Base-by-base conservation (phyloP, 2,329 filamentous ascomycete species). In the Delphinella strobiligena region DNA sequence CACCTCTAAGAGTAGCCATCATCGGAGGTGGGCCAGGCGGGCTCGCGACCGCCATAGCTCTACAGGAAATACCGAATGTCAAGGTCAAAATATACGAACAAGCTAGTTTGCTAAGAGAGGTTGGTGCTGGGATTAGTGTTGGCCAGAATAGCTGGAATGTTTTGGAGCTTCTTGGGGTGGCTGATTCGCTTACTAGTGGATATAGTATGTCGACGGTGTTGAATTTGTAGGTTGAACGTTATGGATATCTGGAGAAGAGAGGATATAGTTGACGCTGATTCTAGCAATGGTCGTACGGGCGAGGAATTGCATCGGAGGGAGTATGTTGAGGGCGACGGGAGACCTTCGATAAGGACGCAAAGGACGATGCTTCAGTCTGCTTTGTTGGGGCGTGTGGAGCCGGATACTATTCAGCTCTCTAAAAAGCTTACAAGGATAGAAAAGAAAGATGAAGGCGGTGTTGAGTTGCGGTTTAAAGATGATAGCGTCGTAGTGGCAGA, bases 51-150 rank as follows among this genome's bases (percentile, higher is more conserved):
- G 67, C 65, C 3, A 68, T 71, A 36, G 64, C 63, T 2, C 50
- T 71, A 1, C 62, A 60, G 1, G 48, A 56, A 30, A 47, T 67
- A 2, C 58, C 62, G 0, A 60, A 64, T 29, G 51, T 70, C 7
- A 49, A 63, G 14, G 58, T 66, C 3, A 59, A 51, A 0, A 46
- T 70, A 1, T 71, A 67, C 37, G 67, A 71, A 42, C 60, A 68
- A 41, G 64, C 64, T 1, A 54, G 45, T 5, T 52, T 62, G 14
- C 49, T 70, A n/a, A 52, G 64, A 22, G 67, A 71, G 46, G 61
- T 67, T 4, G 67, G 67, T 1, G 66, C 66, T 1, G 68, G 67
- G 0, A 68, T 71, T 40, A 61, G 58, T 34, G 62, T 70, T 12
- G 59, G 61, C 2, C 53, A 59, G 5, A 69, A 70, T 47, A 61